Evolutionary conservation across 2,329 filamentous ascomycete genomes (phyloP).

Genomic region (Fusarium udum): DNA sequence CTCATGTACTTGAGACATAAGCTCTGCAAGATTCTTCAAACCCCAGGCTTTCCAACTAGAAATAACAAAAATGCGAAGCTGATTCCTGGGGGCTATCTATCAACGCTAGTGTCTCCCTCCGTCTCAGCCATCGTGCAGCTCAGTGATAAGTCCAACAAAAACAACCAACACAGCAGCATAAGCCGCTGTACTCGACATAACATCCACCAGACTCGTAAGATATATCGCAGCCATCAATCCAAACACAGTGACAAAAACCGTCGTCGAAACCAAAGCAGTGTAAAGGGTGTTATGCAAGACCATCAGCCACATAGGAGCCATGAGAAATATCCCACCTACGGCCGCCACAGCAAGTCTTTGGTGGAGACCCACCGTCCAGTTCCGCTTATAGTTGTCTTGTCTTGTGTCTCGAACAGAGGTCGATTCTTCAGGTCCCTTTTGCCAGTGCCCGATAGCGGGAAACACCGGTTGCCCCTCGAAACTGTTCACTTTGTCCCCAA

Average conservation of each 20-base stretch:
- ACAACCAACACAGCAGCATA: not conserved
- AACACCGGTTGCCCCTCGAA: not conserved
- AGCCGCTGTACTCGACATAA: not conserved
- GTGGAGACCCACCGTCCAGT: not conserved
- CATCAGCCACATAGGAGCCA: constrained; percentile 1
- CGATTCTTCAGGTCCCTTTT: not conserved
- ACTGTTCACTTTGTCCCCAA: not conserved
- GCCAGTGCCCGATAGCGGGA: not conserved
- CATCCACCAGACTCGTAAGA: not conserved
- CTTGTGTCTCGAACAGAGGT: not conserved
- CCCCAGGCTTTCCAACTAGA: too few relatives aligned
- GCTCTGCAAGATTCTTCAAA: not conserved
- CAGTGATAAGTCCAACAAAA: not conserved
- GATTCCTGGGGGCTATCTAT: too few relatives aligned
- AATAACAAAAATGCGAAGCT: fast-evolving
- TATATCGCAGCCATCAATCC: not conserved
- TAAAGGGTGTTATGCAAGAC: not conserved
- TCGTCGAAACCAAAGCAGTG: not conserved
- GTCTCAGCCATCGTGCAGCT: not conserved
- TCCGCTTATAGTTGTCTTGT: not conserved
- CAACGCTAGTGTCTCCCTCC: fast-evolving
- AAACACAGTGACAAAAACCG: not conserved
- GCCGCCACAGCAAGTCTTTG: not conserved
- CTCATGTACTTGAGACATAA: not conserved
- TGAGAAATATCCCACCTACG: not conserved